A percentile compares a stretch with the other conserved stretches of the same genome.
These are phyloP conservation scores for Ceratocystis lukuohia DNA, from an alignment of 2,329 filamentous ascomycete species.

Conservation along the genomic window DNA sequence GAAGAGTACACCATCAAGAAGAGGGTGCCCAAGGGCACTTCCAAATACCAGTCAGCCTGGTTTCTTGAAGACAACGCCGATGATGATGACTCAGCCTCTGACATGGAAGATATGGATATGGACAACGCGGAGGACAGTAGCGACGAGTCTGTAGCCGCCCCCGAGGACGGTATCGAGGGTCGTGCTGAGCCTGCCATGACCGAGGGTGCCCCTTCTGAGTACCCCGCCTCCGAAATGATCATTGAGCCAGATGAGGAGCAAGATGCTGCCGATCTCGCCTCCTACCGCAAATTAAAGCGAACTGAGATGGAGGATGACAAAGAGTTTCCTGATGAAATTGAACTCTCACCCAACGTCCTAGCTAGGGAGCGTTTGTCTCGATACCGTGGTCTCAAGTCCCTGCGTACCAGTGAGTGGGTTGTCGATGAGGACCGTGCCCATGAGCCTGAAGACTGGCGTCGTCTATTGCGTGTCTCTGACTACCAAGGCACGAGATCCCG, in stretches of 20 bases:
- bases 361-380: conserved; percentile 73
- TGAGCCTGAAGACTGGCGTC: conserved; percentile 80
- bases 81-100: conserved; percentile 71
- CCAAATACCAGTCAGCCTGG: conserved; percentile 89
- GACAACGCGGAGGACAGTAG: conserved; percentile 45
- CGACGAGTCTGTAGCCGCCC: conserved; percentile 46
- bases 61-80: conserved; percentile 69
- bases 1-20: conserved; percentile 50
- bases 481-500: conserved; percentile 73
- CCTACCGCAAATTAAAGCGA: conserved; percentile 64
- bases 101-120: conserved; percentile 48
- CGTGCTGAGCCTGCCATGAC: conserved; percentile 53
- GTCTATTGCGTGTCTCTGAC: conserved; percentile 75
- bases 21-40: conserved; percentile 78
- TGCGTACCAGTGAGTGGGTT: conserved; percentile 80
- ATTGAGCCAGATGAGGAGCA: conserved; percentile 72
- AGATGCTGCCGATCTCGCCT: conserved; percentile 60
- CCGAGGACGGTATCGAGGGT: conserved; percentile 73
- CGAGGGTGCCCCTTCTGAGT: conserved; percentile 68
- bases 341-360: conserved; percentile 74
- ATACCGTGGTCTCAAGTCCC: conserved; percentile 83
- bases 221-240: conserved; percentile 88
- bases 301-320: conserved; percentile 78
- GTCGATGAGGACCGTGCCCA: conserved; percentile 73
- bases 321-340: conserved; percentile 95